Percentiles rank a stretch among this genome's conserved stretches.
Conservation (phyloP, 768 basidiomycete species). For the Russula ochroleuca region DNA sequence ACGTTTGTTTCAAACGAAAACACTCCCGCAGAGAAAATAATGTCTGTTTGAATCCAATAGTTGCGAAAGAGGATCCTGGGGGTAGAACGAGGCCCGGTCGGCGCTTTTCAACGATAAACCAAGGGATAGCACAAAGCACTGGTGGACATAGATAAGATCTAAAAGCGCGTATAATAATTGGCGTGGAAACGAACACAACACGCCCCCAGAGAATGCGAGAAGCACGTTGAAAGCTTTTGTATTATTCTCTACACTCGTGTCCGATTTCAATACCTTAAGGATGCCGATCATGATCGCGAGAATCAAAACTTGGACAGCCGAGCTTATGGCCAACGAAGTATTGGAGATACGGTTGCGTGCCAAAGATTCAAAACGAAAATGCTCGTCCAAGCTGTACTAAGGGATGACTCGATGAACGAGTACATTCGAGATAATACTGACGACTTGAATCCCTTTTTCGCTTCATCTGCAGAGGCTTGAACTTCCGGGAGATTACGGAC, state of each 20-base stretch:
- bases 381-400: slow-evolving; percentile 42
- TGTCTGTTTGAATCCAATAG: slow-evolving; percentile 65
- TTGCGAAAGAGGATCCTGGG: slow-evolving; percentile 49
- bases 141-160: background rate
- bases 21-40: slow-evolving; percentile 61
- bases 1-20: slow-evolving; percentile 64
- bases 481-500: slow-evolving; percentile 67
- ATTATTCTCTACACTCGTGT: slow-evolving; percentile 62
- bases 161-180: background rate
- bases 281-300: slow-evolving; percentile 74
- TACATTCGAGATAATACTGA: slow-evolving; percentile 29
- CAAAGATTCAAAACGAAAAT: slow-evolving; percentile 55
- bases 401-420: background rate
- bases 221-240: slow-evolving; percentile 70
- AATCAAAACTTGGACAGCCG: slow-evolving; percentile 64
- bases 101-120: slow-evolving; percentile 67
- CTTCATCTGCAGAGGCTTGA: slow-evolving; percentile 45
- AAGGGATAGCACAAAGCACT: slow-evolving; percentile 67
- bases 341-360: slow-evolving; percentile 71
- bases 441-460: slow-evolving; percentile 45
- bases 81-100: slow-evolving; percentile 62
- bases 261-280: slow-evolving; percentile 57
- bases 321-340: slow-evolving; percentile 65
- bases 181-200: slow-evolving; percentile 52
- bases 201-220: slow-evolving; percentile 75